Base-by-base conservation (phyloP, 345 rosid genomes). In the Luvunga scandens region DNA sequence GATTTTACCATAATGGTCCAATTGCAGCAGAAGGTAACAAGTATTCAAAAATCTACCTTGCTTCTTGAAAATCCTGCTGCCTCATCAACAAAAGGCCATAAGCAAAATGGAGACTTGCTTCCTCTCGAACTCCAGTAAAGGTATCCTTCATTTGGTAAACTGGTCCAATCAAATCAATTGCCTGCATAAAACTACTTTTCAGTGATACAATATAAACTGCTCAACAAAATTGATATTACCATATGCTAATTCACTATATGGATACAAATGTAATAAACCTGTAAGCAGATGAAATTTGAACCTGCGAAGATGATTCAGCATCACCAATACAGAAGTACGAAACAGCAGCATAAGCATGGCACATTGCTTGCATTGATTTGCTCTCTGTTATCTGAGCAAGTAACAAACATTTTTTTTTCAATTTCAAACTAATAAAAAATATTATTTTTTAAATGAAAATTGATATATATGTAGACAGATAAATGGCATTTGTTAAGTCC, bases 241-340 rank as follows among this genome's bases (percentile, higher is more conserved):
- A 8, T 33, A 62, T 55, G 2, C 42, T 57, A 69, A 56, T 19
- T 45, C 42, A 68, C 66, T 68, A 72, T 65, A 69, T 1, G 38
- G 74, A 74, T 68, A 75, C 45, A 67, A 70, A 53, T 76, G 4
- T 64, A 36, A 8, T 6, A 59, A 63, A 45, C 68, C 60, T 22
- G 28, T 68, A 73, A 77, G 18, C 33, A 74, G 33, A 78, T 7
- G 10, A 77, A 28, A 30, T 73, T 50, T 71, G 74, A 70, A 95
- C 99, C 98, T 88, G 94, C 42, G 97, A 88, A 66, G 97, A 90
- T 69, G 98, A 94, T 80, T 94, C 99, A 80, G 97, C 95, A 87
- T 94, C 95, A 67, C 98, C 99, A 30, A 92, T 78, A 77, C 98
- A 86, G 81, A 94, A 89, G 89, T 87, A 91, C 69, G 99, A 96